Evolutionary conservation across 2,329 filamentous ascomycete genomes (phyloP).

Genomic region (Hymenoscyphus infarciens): DNA sequence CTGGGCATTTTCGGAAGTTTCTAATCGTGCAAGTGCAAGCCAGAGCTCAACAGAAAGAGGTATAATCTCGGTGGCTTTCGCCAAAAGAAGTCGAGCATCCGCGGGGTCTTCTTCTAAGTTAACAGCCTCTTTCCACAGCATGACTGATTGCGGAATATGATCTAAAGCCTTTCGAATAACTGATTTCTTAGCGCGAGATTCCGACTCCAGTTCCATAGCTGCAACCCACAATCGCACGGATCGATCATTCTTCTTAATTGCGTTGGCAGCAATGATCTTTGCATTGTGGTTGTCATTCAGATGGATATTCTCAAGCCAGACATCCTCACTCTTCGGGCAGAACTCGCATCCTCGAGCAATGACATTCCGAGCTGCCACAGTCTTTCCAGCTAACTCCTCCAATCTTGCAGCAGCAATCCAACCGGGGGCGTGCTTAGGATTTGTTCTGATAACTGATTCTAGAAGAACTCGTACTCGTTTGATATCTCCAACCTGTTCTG

Average conservation of each 20-base stretch:
- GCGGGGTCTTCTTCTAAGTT: conserved; percentile 89
- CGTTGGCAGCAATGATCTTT: conserved; percentile 90
- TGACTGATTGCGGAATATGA: conserved; percentile 88
- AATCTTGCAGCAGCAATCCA: conserved; percentile 94
- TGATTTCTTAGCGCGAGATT: conserved; percentile 81
- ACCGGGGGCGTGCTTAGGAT: conserved; percentile 87
- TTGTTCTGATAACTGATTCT: conserved; percentile 97
- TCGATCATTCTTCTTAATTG: conserved; percentile 85
- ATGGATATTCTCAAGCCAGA: conserved; percentile 93
- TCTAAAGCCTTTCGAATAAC: conserved; percentile 89
- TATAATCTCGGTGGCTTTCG: conserved; percentile 93
- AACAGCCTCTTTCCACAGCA: conserved; percentile 96
- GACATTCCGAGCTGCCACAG: conserved; percentile 81
- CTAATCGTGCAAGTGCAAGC: conserved; percentile 87
- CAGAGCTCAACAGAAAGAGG: conserved; percentile 91
- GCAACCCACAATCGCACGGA: conserved; percentile 92
- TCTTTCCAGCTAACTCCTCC: conserved; percentile 89
- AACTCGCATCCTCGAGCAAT: conserved; percentile 86
- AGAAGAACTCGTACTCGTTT: conserved; percentile 87
- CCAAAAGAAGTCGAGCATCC: conserved; percentile 83
- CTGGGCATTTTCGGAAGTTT: conserved; percentile 87
- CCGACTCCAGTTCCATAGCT: conserved; percentile 86
- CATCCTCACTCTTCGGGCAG: conserved; percentile 91
- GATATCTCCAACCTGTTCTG: conserved; percentile 88
- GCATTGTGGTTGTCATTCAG: conserved; percentile 90